Evolutionary conservation across 202 grass and related monocot genomes (phyloP).

Genomic region (Digitaria exilis): DNA sequence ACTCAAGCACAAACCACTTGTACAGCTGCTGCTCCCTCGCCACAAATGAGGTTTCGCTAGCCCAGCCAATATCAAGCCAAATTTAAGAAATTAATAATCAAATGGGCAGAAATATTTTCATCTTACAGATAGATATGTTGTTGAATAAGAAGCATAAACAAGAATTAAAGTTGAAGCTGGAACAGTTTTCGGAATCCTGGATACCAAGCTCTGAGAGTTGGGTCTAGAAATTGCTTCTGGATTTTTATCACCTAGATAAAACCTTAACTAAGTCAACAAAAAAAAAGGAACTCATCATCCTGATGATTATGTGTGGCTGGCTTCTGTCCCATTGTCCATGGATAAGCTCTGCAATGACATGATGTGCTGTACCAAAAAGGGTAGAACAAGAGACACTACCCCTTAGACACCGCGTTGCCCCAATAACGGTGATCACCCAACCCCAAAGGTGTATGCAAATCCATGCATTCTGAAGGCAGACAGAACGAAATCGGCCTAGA

Average conservation of each 20-base stretch:
- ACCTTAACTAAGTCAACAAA: not conserved
- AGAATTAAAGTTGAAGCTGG: not conserved
- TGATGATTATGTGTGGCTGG: not conserved
- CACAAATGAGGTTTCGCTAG: conserved; percentile 18
- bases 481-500: not conserved
- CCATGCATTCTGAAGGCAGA: not conserved
- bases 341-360: not conserved
- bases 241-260: not conserved
- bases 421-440: conserved; percentile 12
- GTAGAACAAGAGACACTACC: not conserved
- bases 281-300: not conserved
- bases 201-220: conserved; percentile 7
- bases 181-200: not conserved
- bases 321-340: not conserved
- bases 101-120: not conserved
- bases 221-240: conserved; percentile 11
- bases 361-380: not conserved
- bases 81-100: not conserved
- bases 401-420: not conserved
- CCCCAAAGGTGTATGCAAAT: not conserved
- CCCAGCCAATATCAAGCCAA: not conserved
- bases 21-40: conserved; percentile 6
- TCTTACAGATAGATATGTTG: not conserved
- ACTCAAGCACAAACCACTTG: conserved; percentile 27
- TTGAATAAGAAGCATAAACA: conserved; percentile 13